These are phyloP conservation scores for Chaetomium fimeti DNA, from an alignment of 495 filamentous ascomycete species.

Conservation along the genomic window DNA sequence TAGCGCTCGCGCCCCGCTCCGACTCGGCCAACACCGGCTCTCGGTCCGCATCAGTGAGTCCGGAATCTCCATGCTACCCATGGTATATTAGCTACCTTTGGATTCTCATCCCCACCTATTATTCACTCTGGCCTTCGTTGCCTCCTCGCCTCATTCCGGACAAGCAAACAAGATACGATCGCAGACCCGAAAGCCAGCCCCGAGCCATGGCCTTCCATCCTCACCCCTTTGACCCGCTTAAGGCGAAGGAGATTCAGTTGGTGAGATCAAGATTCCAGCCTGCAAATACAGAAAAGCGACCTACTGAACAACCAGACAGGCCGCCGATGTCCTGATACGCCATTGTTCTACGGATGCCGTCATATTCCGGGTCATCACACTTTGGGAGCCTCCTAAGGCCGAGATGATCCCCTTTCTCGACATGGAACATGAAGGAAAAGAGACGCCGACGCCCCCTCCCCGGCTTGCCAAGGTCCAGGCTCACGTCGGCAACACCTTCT, in stretches of 20 bases:
- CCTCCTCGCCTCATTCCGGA: too few species aligned
- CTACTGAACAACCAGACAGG: constrained; percentile 15
- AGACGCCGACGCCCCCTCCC: constrained; percentile 38
- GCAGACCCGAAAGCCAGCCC: neutral
- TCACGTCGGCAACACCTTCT: constrained; percentile 45
- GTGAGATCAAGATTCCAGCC: neutral
- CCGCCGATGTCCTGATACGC: constrained; percentile 50
- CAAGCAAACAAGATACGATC: neutral
- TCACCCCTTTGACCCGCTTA: constrained; percentile 17
- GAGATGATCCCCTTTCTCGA: constrained; percentile 50
- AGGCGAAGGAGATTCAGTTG: constrained; percentile 11
- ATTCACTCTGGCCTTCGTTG: too few species aligned
- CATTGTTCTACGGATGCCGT: constrained; percentile 40
- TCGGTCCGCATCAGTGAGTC: neutral
- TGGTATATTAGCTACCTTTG: too few species aligned
- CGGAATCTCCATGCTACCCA: too few species aligned
- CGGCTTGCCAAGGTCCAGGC: constrained; percentile 59
- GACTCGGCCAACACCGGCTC: constrained; percentile 15
- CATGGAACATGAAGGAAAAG: constrained; percentile 6
- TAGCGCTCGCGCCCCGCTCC: constrained; percentile 14
- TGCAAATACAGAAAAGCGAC: neutral
- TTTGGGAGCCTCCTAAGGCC: constrained; percentile 61
- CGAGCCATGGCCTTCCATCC: neutral
- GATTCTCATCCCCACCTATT: too few species aligned
- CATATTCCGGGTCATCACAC: constrained; percentile 61